Evolutionary conservation across 768 basidiomycete genomes (phyloP), one percentile per base, ranked within the genome.

Genomic region (Mycena filopes): DNA sequence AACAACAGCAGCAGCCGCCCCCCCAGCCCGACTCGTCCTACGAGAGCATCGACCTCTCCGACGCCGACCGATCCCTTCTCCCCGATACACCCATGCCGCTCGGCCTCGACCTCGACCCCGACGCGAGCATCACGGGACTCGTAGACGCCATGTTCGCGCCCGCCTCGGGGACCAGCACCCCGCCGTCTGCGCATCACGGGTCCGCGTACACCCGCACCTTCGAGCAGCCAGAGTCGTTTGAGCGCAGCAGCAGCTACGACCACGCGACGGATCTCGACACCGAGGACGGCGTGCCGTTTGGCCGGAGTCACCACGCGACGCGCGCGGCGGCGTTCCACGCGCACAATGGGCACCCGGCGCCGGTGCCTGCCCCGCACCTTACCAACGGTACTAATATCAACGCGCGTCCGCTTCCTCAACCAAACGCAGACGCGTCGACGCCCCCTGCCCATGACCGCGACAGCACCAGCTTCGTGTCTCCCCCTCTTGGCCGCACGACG

Each of bases 91-190:
- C 78, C 55, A 75, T 76, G 60, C 75, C 76, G 16, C 73, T 82
- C 41, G 71, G 70, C 20, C 73, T 82, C 45, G 71, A 73, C 10
- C 70, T 82, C 45, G 82, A 85, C 69, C 80, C 80, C 28, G 86
- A 88, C 64, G 79, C 84, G 59, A 90, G 88, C 72, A 87, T 92
- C 68, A 87, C 87, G 12, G 87, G 89, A n/a, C 81, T 90, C 29
- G 90, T 92, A 21, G 87, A 92, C 47, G 85, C 90, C 58, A 88
- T 92, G 82, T 82, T 92, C 62, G 83, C 85, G 55, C 77, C 79
- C 48, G 67, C 67, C 21, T 70, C 74, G 16, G 71, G 61, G 62
- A 73, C 72, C 36, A 79, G 71, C 70, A 83, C 86, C 18, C 83
- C 85, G 40, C 85, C 88, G 4, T 80, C 31, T 50, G 76, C 68